Percentiles rank a stretch among this genome's conserved stretches.
Conservation (phyloP, 2,329 filamentous ascomycete species). For the Arthrinium puccinioides region DNA sequence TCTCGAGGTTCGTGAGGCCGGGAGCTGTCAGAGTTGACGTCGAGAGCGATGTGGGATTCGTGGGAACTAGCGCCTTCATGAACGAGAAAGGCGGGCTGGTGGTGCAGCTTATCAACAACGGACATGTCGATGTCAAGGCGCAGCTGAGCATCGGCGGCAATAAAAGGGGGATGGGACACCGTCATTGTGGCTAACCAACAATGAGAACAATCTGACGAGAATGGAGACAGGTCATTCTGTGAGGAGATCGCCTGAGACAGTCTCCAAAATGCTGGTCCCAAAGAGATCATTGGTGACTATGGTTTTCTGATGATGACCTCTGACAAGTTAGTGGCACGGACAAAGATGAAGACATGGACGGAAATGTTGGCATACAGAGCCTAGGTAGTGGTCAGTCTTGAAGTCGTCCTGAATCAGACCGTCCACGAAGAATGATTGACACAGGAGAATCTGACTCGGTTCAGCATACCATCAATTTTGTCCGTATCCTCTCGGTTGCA, state of each 20-base stretch:
- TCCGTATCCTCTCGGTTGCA: too few relatives aligned
- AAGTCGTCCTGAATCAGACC: too few relatives aligned
- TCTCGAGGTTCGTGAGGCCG: slow-evolving; percentile 2
- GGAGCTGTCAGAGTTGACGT: neutral
- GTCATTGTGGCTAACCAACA: slow-evolving; percentile 1
- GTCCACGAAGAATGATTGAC: too few relatives aligned
- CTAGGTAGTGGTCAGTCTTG: too few relatives aligned
- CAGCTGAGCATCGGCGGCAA: neutral
- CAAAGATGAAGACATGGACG: neutral
- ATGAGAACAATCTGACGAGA: neutral
- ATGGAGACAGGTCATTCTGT: too few relatives aligned
- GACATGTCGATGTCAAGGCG: neutral
- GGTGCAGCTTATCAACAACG: slow-evolving; percentile 1
- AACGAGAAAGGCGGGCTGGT: slow-evolving; percentile 13
- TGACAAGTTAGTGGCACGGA: too few relatives aligned
- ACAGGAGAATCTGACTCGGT: too few relatives aligned
- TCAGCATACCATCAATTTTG: too few relatives aligned
- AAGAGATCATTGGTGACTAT: neutral
- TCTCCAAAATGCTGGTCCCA: neutral
- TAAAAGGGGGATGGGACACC: neutral
- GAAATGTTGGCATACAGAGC: too few relatives aligned
- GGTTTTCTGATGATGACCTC: neutral
- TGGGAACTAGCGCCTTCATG: slow-evolving; percentile 1
- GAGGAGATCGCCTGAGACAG: neutral
- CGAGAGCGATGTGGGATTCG: neutral